Percentiles rank a stretch among this genome's conserved stretches.
phyloP scores from a whole-genome alignment of 1,284 basidiomycete species.

The Apiotrichum veenhuisii region DNA sequence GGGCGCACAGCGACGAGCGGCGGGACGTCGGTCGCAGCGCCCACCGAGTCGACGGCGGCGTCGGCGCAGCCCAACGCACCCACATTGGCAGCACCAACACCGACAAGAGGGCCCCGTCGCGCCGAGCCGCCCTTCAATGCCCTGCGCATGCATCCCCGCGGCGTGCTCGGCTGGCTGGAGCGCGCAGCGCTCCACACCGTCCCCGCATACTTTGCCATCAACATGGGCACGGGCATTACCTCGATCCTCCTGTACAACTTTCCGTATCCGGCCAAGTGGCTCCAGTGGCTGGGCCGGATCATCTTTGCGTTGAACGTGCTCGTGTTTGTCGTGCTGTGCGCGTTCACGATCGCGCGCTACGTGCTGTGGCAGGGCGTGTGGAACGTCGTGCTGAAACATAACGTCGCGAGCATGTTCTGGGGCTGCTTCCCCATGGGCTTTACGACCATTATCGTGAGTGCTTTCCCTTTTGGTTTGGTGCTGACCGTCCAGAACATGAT shows the following conservation, averaged over 20 bases:
- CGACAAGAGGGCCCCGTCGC: not conserved
- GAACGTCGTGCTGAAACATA: conserved; percentile 58
- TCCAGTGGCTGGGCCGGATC: conserved; percentile 47
- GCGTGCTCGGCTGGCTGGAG: conserved; percentile 1
- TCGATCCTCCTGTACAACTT: conserved; percentile 51
- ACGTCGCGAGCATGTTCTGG: conserved; percentile 63
- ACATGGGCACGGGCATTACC: conserved; percentile 53
- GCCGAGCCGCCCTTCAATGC: not conserved
- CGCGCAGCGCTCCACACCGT: conserved; percentile 24
- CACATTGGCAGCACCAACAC: not conserved
- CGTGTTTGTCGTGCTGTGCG: conserved; percentile 60
- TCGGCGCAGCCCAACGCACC: too few relatives aligned
- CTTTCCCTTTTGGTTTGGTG: not conserved
- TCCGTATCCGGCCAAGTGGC: conserved; percentile 51
- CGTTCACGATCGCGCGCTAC: conserved; percentile 56
- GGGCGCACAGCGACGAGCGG: too few relatives aligned
- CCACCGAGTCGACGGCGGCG: too few relatives aligned
- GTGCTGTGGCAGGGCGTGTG: conserved; percentile 59
- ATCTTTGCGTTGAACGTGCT: conserved; percentile 66
- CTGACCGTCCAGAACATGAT: conserved; percentile 50
- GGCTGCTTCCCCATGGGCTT: conserved; percentile 69
- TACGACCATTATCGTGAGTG: conserved; percentile 58
- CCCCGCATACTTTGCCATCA: conserved; percentile 36
- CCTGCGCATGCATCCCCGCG: not conserved
- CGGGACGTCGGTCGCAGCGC: too few relatives aligned